Evolutionary conservation across 1,284 basidiomycete species (phyloP).

Genomic region (Paramarasmius palmivorus): DNA sequence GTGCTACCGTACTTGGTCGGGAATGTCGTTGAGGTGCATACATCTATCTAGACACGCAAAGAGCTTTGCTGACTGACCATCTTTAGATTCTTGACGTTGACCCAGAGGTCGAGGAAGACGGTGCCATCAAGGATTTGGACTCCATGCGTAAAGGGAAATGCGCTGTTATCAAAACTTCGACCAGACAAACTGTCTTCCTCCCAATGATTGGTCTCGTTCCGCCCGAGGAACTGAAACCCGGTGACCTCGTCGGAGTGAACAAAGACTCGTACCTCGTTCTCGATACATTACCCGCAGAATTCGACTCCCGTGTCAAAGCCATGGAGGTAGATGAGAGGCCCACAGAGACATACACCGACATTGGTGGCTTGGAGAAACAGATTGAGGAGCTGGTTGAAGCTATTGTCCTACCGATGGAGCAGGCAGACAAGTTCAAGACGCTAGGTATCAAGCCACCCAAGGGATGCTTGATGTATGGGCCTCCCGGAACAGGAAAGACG

Average conservation of each 20-base stretch:
- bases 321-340: conserved; percentile 99
- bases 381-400: conserved; percentile 99
- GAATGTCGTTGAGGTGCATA: conserved; percentile 88
- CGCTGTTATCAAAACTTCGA: conserved; percentile 98
- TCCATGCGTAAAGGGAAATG: conserved; percentile 96
- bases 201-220: conserved; percentile 97
- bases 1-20: conserved; percentile 97
- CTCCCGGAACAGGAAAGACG: conserved; percentile 98
- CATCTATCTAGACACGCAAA: background rate
- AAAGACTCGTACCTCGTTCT: conserved; percentile 99
- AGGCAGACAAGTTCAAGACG: conserved; percentile 96
- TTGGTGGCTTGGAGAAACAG: conserved; percentile 98
- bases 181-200: conserved; percentile 97
- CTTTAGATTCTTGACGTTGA: conserved; percentile 91
- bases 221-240: conserved; percentile 84
- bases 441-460: conserved; percentile 98
- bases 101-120: conserved; percentile 90
- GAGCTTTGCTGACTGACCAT: conserved; percentile 12
- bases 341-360: conserved; percentile 97
- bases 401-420: conserved; percentile 88
- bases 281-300: conserved; percentile 95
- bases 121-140: conserved; percentile 91
- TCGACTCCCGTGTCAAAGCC: conserved; percentile 98
- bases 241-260: conserved; percentile 98
- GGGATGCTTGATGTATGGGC: conserved; percentile 95